These are phyloP conservation scores for Pythium sukuiense DNA, from an alignment of 352 stramenopile genomes.

Conservation along the genomic window DNA sequence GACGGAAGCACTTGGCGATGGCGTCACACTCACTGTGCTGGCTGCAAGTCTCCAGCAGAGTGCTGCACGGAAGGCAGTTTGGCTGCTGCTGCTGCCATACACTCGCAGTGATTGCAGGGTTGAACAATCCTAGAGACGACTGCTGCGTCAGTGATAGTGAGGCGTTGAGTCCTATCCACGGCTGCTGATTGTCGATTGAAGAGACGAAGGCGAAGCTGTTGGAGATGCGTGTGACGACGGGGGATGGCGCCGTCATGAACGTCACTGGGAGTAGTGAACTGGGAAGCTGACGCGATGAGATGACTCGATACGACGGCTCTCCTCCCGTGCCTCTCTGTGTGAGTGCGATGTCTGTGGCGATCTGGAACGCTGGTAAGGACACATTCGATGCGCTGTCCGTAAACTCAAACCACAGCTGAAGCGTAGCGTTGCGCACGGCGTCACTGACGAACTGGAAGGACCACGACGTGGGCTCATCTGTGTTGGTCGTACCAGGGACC, in stretches of 20 bases:
- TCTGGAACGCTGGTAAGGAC: conserved; percentile 1
- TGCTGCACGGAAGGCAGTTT: conserved; percentile 7
- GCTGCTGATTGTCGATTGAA: neutral
- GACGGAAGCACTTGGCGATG: conserved; percentile 16
- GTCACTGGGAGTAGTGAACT: neutral
- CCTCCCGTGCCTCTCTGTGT: neutral
- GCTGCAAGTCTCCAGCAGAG: conserved; percentile 2
- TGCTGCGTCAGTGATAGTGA: conserved; percentile 7
- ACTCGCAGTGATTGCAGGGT: neutral
- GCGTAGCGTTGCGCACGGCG: neutral
- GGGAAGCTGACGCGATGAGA: neutral
- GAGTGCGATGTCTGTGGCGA: conserved; percentile 2
- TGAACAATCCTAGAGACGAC: conserved; percentile 1
- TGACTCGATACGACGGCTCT: neutral
- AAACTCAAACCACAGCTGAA: conserved; percentile 11
- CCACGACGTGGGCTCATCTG: conserved; percentile 1
- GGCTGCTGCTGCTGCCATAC: conserved; percentile 11
- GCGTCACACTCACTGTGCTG: conserved; percentile 14
- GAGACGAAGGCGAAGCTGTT: neutral
- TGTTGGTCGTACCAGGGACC: neutral
- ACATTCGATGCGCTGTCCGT: neutral
- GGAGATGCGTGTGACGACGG: neutral
- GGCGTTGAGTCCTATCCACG: neutral
- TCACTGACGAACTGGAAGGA: conserved; percentile 9
- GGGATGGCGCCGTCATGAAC: neutral